Percentiles rank a stretch among this genome's conserved stretches.
These are phyloP conservation scores for Penicillium pulvis DNA, from an alignment of 495 filamentous ascomycete genomes.

Conservation along the genomic window DNA sequence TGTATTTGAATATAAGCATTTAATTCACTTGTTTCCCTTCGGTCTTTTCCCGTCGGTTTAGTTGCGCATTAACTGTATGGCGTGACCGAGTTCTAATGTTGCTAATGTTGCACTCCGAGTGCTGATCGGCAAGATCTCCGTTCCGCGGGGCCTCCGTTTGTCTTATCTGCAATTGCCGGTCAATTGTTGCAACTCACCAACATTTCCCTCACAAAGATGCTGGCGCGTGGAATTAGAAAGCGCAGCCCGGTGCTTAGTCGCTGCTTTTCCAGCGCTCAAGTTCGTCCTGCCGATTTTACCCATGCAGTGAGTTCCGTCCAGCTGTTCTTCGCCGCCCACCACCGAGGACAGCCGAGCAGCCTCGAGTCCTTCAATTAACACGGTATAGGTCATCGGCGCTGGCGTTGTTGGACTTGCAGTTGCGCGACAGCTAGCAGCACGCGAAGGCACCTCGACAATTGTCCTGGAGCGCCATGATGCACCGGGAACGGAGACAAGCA, in stretches of 20 bases:
- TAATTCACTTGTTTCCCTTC: neutral
- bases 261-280: conserved; percentile 42
- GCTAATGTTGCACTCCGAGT: neutral
- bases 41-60: neutral
- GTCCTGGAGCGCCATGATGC: conserved; percentile 78
- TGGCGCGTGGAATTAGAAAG: conserved; percentile 18
- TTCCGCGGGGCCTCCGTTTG: conserved; percentile 4
- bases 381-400: conserved; percentile 74
- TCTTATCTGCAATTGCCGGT: conserved; percentile 10
- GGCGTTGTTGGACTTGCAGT: conserved; percentile 93
- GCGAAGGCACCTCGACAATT: conserved; percentile 66
- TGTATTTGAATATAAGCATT: neutral
- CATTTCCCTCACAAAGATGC: conserved; percentile 14
- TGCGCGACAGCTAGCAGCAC: conserved; percentile 70
- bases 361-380: conserved; percentile 11
- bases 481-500: conserved; percentile 88
- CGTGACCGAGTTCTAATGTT: conserved; percentile 1
- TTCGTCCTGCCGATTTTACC: conserved; percentile 67
- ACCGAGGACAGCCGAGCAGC: neutral
- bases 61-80: neutral
- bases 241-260: conserved; percentile 26
- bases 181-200: conserved; percentile 7
- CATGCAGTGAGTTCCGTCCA: conserved; percentile 63
- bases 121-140: conserved; percentile 1
- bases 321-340: neutral